These are phyloP conservation scores for Pseudogymnoascus sp. DNA, from an alignment of 2,329 filamentous ascomycete species.

Conservation along the genomic window DNA sequence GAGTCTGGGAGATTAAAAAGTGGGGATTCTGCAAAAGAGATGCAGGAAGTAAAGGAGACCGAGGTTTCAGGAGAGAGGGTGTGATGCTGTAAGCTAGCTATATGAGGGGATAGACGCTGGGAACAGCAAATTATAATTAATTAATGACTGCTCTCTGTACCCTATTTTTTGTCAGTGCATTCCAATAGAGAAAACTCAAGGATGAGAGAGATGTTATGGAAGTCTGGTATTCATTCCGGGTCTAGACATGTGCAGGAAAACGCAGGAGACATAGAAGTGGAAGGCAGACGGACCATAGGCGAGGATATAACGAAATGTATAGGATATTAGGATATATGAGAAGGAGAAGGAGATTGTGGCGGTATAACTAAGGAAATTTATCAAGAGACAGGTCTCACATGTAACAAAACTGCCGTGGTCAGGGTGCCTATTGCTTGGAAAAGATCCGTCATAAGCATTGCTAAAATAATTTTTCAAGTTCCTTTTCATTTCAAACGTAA, in stretches of 20 bases:
- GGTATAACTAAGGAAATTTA: neutral
- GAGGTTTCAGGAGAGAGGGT: neutral
- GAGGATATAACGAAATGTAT: neutral
- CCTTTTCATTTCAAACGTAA: neutral
- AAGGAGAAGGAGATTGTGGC: neutral
- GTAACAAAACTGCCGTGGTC: no score
- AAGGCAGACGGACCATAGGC: neutral
- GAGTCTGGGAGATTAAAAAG: neutral
- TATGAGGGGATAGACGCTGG: conserved; percentile 30
- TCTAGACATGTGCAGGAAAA: neutral
- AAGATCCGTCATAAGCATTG: no score
- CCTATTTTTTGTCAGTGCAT: neutral
- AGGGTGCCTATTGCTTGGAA: no score
- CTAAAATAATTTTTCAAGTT: neutral
- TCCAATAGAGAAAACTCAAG: neutral
- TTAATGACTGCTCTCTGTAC: neutral
- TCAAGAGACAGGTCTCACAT: neutral
- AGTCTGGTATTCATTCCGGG: neutral
- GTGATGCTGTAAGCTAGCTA: conserved; percentile 12
- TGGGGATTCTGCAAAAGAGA: neutral
- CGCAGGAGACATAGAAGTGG: neutral
- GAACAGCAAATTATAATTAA: neutral
- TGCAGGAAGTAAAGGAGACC: neutral
- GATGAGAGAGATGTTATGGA: neutral
- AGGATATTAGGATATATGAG: neutral